Evolutionary conservation across 2,329 filamentous ascomycete species (phyloP).

Genomic region (Pseudogymnoascus sp.): DNA sequence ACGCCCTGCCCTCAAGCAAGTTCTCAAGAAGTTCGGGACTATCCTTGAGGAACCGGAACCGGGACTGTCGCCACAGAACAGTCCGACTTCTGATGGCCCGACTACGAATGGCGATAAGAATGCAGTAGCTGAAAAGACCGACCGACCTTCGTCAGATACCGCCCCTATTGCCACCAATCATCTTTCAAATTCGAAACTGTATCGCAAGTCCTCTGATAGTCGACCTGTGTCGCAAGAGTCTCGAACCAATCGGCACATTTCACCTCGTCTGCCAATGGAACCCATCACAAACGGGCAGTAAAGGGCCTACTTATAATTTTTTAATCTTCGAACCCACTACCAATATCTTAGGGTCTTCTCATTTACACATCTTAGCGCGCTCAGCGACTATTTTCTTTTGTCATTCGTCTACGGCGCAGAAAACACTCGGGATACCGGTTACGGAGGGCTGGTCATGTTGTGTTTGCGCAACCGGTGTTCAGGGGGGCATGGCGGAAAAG

Average conservation of each 20-base stretch:
- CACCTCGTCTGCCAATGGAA: background rate
- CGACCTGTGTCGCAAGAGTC: background rate
- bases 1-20: conserved; percentile 77
- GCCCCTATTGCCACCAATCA: background rate
- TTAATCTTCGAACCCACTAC: background rate
- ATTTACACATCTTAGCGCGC: conserved; percentile 1
- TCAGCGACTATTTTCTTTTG: background rate
- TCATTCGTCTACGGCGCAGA: conserved; percentile 6
- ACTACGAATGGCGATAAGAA: background rate
- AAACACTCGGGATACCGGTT: background rate
- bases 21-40: conserved; percentile 75
- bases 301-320: background rate
- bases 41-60: conserved; percentile 59
- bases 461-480: background rate
- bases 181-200: background rate
- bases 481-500: background rate
- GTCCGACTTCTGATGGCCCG: background rate
- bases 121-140: background rate
- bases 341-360: background rate
- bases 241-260: background rate
- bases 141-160: background rate
- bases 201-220: background rate
- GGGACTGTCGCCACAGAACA: conserved; percentile 1
- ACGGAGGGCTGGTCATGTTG: background rate
- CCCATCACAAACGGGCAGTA: background rate